Evolutionary conservation across 2,329 filamentous ascomycete species (phyloP).

Genomic region (Fusarium devonianum): DNA sequence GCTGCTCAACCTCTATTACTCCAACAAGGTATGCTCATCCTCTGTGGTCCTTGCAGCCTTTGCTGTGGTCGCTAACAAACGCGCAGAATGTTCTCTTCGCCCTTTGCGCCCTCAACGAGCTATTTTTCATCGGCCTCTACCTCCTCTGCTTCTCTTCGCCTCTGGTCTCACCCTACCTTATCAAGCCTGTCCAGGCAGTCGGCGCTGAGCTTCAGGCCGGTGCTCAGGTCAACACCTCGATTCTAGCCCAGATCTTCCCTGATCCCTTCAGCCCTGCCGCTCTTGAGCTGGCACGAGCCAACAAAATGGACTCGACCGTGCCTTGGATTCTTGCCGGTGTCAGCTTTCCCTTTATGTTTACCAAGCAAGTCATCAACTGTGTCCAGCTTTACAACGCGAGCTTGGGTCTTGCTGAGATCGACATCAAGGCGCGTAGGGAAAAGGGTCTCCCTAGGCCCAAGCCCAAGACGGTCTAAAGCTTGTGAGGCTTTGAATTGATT

Average conservation of each 20-base stretch:
- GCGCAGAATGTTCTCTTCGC: constrained; percentile 86
- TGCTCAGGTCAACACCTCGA: constrained; percentile 72
- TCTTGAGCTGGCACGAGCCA: constrained; percentile 89
- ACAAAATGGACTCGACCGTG: constrained; percentile 81
- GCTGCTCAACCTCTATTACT: constrained; percentile 95
- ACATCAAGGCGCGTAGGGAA: constrained; percentile 68
- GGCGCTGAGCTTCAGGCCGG: constrained; percentile 67
- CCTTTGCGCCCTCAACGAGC: constrained; percentile 89
- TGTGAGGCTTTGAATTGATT: not conserved
- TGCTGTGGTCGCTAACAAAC: constrained; percentile 11
- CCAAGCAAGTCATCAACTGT: constrained; percentile 94
- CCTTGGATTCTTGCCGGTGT: constrained; percentile 78
- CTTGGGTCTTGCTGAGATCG: constrained; percentile 91
- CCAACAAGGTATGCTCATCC: constrained; percentile 76
- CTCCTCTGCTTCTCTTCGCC: constrained; percentile 96
- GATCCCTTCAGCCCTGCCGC: constrained; percentile 92
- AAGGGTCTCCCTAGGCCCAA: constrained; percentile 59
- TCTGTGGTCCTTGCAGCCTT: not conserved
- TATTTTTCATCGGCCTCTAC: constrained; percentile 98
- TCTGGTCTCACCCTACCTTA: constrained; percentile 83
- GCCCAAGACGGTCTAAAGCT: constrained; percentile 44
- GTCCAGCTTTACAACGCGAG: constrained; percentile 94
- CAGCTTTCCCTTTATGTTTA: constrained; percentile 84
- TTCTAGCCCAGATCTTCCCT: constrained; percentile 78
- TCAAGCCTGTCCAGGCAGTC: constrained; percentile 65